A percentile compares a stretch with the other conserved stretches of the same genome.
These are phyloP conservation scores for Drechslerella coelobrocha DNA, from an alignment of 2,329 filamentous ascomycete species.

Conservation along the genomic window DNA sequence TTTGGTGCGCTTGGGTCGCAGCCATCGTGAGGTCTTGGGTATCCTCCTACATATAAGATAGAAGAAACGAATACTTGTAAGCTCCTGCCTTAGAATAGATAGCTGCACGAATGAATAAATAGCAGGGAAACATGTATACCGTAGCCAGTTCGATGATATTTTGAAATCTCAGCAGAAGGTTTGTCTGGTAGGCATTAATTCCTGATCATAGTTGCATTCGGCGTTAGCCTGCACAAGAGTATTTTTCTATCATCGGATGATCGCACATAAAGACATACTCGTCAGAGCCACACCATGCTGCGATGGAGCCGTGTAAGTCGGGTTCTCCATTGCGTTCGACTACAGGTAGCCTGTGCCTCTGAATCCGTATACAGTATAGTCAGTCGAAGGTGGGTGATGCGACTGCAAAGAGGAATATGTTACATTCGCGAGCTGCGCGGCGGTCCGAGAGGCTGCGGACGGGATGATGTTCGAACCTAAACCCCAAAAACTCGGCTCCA, in stretches of 20 bases:
- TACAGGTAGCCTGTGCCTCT: background rate
- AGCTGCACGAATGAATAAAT: background rate
- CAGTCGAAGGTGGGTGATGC: background rate
- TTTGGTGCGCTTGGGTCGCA: constrained; percentile 66
- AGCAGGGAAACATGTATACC: constrained; percentile 55
- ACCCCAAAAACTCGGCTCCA: constrained; percentile 8
- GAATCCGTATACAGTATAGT: background rate
- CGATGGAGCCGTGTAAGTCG: constrained; percentile 30
- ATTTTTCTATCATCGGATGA: constrained; percentile 59
- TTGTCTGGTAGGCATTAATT: constrained; percentile 39
- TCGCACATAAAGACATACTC: constrained; percentile 29
- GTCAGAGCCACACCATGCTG: constrained; percentile 50
- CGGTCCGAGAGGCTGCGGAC: background rate
- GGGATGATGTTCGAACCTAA: background rate
- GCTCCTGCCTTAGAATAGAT: constrained; percentile 1
- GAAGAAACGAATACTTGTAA: constrained; percentile 7
- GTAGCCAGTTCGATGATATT: constrained; percentile 65
- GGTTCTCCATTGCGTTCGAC: constrained; percentile 45
- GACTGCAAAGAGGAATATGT: background rate
- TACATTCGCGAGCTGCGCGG: background rate
- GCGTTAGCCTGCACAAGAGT: constrained; percentile 60
- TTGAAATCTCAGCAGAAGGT: constrained; percentile 60
- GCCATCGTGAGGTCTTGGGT: constrained; percentile 65
- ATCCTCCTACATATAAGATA: constrained; percentile 58
- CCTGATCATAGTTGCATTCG: background rate